A percentile compares a stretch with the other conserved stretches of the same genome.
phyloP scores from a whole-genome alignment of 2,329 filamentous ascomycete species.

The Sclerotinia sclerotiorum region DNA sequence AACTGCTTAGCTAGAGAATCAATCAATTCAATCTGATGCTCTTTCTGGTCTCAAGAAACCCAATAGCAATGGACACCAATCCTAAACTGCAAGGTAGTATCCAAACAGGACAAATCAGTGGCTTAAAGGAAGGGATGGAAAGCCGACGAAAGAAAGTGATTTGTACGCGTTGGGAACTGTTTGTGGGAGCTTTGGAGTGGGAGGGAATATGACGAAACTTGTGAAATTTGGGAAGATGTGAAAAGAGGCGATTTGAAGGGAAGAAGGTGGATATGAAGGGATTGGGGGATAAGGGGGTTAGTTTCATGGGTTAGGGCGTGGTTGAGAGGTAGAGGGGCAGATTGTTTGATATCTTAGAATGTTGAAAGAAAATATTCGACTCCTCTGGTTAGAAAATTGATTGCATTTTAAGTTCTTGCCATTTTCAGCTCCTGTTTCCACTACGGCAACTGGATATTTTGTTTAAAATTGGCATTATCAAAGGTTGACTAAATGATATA shows the following conservation, averaged over 20 bases:
- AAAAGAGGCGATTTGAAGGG: neutral
- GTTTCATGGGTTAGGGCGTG: neutral
- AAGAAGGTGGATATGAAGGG: conserved; percentile 3
- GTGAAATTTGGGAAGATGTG: neutral
- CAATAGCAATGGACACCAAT: neutral
- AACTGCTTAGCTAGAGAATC: too few relatives aligned
- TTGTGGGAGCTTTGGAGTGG: conserved; percentile 2
- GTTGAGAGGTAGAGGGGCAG: conserved; percentile 5
- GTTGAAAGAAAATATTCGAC: neutral
- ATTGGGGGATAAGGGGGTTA: neutral
- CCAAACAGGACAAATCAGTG: neutral
- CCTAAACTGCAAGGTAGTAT: neutral
- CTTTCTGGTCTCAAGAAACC: too few relatives aligned
- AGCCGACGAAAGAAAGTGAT: neutral
- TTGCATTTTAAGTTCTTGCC: neutral
- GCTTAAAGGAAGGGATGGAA: neutral
- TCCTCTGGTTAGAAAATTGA: neutral
- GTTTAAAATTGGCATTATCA: neutral
- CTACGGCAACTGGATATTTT: neutral
- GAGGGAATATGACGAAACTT: neutral
- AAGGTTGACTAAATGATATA: neutral
- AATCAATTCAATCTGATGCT: too few relatives aligned
- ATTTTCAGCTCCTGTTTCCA: neutral
- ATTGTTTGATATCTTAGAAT: neutral
- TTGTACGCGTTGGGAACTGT: conserved; percentile 7